These are phyloP conservation scores for Leccinum uliginosum DNA, from an alignment of 768 basidiomycete species.

Conservation along the genomic window DNA sequence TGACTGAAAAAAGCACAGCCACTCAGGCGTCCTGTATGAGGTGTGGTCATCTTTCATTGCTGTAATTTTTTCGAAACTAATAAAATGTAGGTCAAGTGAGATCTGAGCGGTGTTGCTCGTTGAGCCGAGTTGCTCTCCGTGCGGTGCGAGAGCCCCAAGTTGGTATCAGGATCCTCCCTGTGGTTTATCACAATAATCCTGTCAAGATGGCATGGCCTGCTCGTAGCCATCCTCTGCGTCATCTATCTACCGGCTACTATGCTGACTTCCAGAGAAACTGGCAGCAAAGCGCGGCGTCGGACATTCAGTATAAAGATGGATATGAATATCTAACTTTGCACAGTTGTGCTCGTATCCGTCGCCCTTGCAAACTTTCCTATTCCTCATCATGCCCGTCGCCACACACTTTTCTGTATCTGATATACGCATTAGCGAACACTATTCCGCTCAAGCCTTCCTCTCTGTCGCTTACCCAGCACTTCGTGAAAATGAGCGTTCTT, in stretches of 20 bases:
- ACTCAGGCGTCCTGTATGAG: background rate
- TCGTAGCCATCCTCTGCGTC: conserved; percentile 11
- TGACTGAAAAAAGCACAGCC: background rate
- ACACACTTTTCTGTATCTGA: conserved; percentile 17
- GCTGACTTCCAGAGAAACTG: conserved; percentile 14
- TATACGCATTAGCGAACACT: conserved; percentile 36
- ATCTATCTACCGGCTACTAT: conserved; percentile 3
- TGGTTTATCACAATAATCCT: conserved; percentile 4
- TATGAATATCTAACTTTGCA: background rate
- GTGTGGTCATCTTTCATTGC: background rate
- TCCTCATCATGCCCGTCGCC: conserved; percentile 29
- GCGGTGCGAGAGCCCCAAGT: background rate
- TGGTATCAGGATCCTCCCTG: conserved; percentile 16
- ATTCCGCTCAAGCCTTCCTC: conserved; percentile 39
- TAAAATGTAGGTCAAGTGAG: background rate
- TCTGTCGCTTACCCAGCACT: conserved; percentile 39
- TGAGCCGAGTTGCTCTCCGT: background rate
- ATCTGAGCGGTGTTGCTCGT: background rate
- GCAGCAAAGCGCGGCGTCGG: conserved; percentile 13
- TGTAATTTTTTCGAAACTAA: background rate
- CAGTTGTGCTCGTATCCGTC: conserved; percentile 1
- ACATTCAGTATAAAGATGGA: conserved; percentile 7
- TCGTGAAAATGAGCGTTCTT: conserved; percentile 40
- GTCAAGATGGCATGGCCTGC: conserved; percentile 1
- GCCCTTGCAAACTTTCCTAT: background rate